These are phyloP conservation scores for Entomortierella chlamydospora DNA, from an alignment of 192 early-diverging fungal genomes.

Conservation along the genomic window DNA sequence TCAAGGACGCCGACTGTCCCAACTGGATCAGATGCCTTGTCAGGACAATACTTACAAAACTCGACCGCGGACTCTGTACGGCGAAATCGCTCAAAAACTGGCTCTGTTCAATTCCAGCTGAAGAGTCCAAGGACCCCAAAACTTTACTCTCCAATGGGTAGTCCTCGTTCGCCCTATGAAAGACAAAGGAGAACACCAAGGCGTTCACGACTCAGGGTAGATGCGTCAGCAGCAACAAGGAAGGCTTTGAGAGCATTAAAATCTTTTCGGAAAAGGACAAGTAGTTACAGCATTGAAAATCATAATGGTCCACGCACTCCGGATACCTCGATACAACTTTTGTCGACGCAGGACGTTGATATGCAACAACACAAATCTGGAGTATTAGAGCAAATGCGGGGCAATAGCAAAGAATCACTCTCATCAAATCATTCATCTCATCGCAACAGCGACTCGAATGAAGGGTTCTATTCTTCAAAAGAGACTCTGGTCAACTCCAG, in stretches of 20 bases:
- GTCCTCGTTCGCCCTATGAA: slow-evolving; percentile 37
- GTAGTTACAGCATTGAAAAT: background rate
- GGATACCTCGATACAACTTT: background rate
- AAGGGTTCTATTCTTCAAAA: background rate
- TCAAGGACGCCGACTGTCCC: too few relatives aligned
- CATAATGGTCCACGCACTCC: background rate
- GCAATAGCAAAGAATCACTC: background rate
- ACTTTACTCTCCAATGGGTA: background rate
- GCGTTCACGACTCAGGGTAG: slow-evolving; percentile 19
- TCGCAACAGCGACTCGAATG: background rate
- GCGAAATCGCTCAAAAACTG: background rate
- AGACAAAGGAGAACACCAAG: slow-evolving; percentile 24
- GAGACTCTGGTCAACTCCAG: background rate
- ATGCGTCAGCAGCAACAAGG: slow-evolving; percentile 33
- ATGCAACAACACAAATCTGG: background rate
- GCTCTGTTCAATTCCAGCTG: slow-evolving; percentile 9
- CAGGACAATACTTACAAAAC: too few relatives aligned
- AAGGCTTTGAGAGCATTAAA: slow-evolving; percentile 14
- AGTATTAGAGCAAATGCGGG: background rate
- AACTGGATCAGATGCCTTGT: too few relatives aligned
- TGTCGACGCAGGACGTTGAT: background rate
- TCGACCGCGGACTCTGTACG: too few relatives aligned
- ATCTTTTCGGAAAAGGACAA: background rate
- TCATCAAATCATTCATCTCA: background rate
- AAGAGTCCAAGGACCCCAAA: slow-evolving; percentile 24